Evolutionary conservation across 148 eudicot genomes (phyloP).

Genomic region (Cornus florida): DNA sequence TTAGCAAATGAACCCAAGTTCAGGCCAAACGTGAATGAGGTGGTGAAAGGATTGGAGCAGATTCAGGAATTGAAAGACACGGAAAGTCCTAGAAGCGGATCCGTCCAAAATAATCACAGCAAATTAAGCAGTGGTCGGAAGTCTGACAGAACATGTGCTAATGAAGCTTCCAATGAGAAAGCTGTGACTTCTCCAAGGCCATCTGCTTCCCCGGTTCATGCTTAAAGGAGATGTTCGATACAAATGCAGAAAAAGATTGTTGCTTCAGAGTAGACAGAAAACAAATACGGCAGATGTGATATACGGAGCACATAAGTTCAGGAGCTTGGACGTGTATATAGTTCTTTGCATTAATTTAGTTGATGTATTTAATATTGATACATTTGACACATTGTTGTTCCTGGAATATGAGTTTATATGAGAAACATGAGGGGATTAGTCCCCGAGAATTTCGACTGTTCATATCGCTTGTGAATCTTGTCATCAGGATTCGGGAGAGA

Average conservation of each 20-base stretch:
- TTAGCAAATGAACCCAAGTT: constrained; percentile 60
- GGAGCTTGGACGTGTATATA: constrained; percentile 3
- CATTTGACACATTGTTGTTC: not conserved
- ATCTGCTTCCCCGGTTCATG: constrained; percentile 11
- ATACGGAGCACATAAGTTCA: not conserved
- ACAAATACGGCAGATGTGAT: not conserved
- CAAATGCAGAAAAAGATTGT: not conserved
- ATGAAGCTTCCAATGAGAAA: constrained; percentile 12
- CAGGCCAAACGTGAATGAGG: constrained; percentile 67
- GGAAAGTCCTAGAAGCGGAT: constrained; percentile 12
- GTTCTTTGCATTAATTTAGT: constrained; percentile 4
- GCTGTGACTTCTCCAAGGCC: constrained; percentile 20
- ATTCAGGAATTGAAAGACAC: constrained; percentile 35
- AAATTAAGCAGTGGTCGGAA: not conserved
- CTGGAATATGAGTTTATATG: not conserved
- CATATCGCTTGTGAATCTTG: too few species aligned
- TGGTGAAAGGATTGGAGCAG: constrained; percentile 60
- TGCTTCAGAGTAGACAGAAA: not conserved
- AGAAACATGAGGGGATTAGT: not conserved
- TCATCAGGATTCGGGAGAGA: too few species aligned
- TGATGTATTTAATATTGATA: not conserved
- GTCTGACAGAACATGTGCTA: not conserved
- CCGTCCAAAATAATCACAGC: constrained; percentile 10
- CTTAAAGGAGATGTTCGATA: constrained; percentile 6
- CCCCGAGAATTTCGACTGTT: not conserved